Conservation (phyloP, 2,329 filamentous ascomycete species). For the Aspergillus bombycis region DNA sequence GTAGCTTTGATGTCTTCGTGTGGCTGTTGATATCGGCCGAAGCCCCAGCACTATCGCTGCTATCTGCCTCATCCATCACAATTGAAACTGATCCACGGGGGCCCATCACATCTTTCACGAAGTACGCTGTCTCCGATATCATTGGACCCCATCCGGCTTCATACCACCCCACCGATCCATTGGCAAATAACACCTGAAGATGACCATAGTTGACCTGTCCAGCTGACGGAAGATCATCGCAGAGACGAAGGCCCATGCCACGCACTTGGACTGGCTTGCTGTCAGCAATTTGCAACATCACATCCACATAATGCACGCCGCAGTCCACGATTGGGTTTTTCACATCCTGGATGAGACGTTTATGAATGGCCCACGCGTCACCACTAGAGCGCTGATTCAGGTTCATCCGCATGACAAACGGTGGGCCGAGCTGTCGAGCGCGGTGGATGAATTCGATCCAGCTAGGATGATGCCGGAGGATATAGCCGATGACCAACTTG, state of each 20-base stretch:
- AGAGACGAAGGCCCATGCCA: neutral
- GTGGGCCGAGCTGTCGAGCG: neutral
- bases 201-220: neutral
- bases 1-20: neutral
- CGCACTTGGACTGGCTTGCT: neutral
- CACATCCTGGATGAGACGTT: neutral
- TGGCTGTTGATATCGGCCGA: neutral
- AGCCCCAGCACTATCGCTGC: neutral
- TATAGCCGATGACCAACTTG: neutral
- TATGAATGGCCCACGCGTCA: neutral
- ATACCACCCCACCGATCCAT: neutral
- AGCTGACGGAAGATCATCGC: neutral
- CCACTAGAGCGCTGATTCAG: neutral
- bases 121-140: neutral
- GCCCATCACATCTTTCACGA: neutral
- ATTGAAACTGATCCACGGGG: neutral
- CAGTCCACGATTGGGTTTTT: neutral
- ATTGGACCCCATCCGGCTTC: neutral
- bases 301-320: neutral
- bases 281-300: neutral
- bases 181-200: neutral
- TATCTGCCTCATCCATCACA: neutral
- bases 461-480: neutral
- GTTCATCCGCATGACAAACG: neutral
- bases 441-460: neutral